Evolutionary conservation across 139 green algal species (phyloP), one percentile per base, ranked within the genome.

Genomic region (Chlorella sorokiniana): DNA sequence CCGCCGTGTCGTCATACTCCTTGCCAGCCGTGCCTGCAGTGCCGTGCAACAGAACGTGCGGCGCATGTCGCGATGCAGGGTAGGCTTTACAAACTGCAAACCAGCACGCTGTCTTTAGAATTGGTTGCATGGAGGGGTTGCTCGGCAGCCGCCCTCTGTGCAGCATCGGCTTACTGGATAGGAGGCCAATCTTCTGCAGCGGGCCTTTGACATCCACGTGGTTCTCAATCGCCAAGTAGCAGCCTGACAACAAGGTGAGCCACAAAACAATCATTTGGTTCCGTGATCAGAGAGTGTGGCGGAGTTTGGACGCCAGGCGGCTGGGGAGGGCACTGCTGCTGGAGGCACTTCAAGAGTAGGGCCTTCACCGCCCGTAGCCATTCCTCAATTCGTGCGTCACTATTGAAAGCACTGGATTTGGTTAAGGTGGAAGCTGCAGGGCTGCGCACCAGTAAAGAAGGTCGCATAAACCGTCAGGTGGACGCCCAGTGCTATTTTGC

Each of bases 171-270:
- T 73, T 41, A 88, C 84, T 71, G 70, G 76, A 71, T 4, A 91
- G 38, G 18, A 91, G 75, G 3, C 86, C 83, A 69, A 85, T 81
- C 8, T 83, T 79, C 20, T 76, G 22, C 42, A 91, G 82, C 31
- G 59, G 38, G 2, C 63, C 42, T 10, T 72, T 69, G 10, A 91
- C 79, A 52, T 91, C 84, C 25, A 89, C 29, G 33, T 88, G 85
- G 56, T 62, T 76, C n/a, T 90, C 63, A 0, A 90, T 69, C 4
- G 88, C 88, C n/a, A 87, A 11, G 59, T 91, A 91, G 80, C 83
- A 90, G 44, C 75, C 88, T 90, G 76, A n/a, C 52, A 81, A n/a
- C 27, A 35, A 64, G 40, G 52, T 1, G 38, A 9, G 29, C 4
- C 11, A 33, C n/a, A 25, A 25, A 37, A 40, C 25, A 75, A 52